These are phyloP conservation scores for Cucumis cinereus DNA, from an alignment of 306 rosid species.

Conservation along the genomic window DNA sequence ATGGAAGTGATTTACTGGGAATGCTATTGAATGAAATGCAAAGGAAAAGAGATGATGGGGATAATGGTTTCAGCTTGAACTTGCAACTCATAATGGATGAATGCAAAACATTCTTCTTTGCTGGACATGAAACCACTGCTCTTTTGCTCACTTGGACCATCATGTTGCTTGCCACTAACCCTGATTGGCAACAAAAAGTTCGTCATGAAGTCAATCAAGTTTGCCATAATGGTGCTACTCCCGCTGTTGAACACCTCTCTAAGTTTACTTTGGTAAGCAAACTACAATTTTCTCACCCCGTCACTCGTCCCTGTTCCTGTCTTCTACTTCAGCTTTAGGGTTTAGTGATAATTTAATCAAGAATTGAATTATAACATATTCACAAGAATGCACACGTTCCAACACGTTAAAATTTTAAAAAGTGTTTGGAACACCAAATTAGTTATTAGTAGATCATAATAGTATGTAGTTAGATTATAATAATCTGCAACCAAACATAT, in stretches of 20 bases:
- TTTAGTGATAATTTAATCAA: background rate
- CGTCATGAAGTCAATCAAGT: conserved; percentile 48
- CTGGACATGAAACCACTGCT: conserved; percentile 93
- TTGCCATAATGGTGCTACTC: conserved; percentile 41
- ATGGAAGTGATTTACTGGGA: conserved; percentile 79
- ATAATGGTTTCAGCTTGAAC: conserved; percentile 37
- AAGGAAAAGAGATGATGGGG: conserved; percentile 18
- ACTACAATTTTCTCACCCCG: too few relatives aligned
- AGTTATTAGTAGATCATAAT: too few relatives aligned
- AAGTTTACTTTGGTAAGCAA: conserved; percentile 54
- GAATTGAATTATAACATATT: too few relatives aligned
- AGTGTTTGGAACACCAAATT: too few relatives aligned
- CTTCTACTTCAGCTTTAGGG: background rate
- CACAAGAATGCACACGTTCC: too few relatives aligned
- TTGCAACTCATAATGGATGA: conserved; percentile 81
- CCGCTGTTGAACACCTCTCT: conserved; percentile 58
- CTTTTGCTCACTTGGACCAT: conserved; percentile 86
- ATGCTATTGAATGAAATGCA: conserved; percentile 72
- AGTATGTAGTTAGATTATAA: too few relatives aligned
- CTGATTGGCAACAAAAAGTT: conserved; percentile 65
- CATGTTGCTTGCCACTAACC: conserved; percentile 69
- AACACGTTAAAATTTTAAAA: too few relatives aligned
- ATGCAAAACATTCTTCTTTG: conserved; percentile 94
- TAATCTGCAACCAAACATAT: too few relatives aligned
- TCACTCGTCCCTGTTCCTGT: too few relatives aligned